Evolutionary conservation across 345 rosid genomes (phyloP), one percentile per base, ranked within the genome.

Genomic region (Eucalyptus pumila): DNA sequence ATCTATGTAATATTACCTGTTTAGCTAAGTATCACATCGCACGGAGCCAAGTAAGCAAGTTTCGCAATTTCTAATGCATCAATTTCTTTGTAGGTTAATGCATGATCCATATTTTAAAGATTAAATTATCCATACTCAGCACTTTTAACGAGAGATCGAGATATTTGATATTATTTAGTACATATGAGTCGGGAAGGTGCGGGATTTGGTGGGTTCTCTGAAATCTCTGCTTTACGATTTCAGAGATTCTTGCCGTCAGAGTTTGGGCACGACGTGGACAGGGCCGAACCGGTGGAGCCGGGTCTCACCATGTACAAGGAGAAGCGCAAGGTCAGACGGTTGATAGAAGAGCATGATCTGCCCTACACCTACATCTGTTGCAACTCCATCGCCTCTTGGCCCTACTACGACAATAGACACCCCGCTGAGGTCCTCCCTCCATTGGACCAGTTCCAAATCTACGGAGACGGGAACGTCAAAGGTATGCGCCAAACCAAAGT

Each of bases 361-460:
- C 96, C 98, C 0, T 93, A 91, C 93, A 95, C 95, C 19, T 94
- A 96, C 89, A 93, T 96, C 80, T 96, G 98, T 76, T 96, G 98
- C 93, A 95, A 96, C 50, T 96, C 98, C 40, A 90, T 96, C 62
- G 98, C 97, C 54, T 94, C 98, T 9, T 96, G 98, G 98, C 98
- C 98, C 13, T 96, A 96, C 91, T 90, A 87, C 60, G 91, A 95
- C 88, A 96, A 96, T 86, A 92, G 88, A 6, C 98, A 96, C 87
- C 98, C 98, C 12, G 89, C 96, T 1, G 93, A 94, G 88, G 93
- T 91, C 58, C 90, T 93, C 34, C 98, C 98, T 15, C 98, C 98
- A 14, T 87, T 94, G 92, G 97, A 95, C 60, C 93, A 90, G 58
- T 94, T 94, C 67, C 92, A 92, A 87, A 95, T 96, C 92, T 96